Conservation (phyloP, 371 early-diverging fungal genomes). For the Mortierella sp. region DNA sequence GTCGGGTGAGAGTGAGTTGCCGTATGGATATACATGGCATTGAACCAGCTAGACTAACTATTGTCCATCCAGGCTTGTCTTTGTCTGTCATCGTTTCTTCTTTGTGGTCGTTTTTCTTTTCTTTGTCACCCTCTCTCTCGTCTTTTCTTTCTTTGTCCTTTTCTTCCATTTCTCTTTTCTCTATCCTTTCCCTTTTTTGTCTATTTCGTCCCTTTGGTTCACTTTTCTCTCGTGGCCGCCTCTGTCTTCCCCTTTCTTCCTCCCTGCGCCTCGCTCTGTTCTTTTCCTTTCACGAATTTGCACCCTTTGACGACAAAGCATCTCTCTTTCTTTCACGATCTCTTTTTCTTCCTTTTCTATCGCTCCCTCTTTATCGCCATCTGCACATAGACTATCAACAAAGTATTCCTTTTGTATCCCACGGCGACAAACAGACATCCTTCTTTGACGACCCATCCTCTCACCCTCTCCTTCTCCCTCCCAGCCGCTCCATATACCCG, state of each 20-base stretch:
- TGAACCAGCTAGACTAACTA: background rate
- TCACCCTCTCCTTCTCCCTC: background rate
- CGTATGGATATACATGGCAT: background rate
- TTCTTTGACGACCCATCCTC: background rate
- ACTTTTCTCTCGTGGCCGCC: too few relatives aligned
- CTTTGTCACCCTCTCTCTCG: background rate
- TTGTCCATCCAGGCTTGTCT: background rate
- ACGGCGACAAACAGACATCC: conserved; percentile 2
- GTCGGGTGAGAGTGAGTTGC: background rate
- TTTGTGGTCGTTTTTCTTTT: conserved; percentile 3
- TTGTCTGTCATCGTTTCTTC: conserved; percentile 1
- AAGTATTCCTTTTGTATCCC: background rate
- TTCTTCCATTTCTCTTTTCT: background rate
- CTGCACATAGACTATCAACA: background rate
- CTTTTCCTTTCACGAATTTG: too few relatives aligned
- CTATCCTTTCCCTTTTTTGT: background rate
- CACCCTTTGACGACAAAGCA: too few relatives aligned
- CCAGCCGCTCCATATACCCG: background rate
- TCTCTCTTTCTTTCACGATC: too few relatives aligned
- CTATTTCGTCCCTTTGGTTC: background rate
- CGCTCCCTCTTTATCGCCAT: background rate
- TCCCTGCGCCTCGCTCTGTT: too few relatives aligned
- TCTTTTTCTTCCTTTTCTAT: too few relatives aligned
- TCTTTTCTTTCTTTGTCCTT: background rate
- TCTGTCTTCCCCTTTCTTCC: too few relatives aligned